Base-by-base conservation (phyloP, 495 filamentous ascomycete genomes). In the Saxispiralis lemnorum region DNA sequence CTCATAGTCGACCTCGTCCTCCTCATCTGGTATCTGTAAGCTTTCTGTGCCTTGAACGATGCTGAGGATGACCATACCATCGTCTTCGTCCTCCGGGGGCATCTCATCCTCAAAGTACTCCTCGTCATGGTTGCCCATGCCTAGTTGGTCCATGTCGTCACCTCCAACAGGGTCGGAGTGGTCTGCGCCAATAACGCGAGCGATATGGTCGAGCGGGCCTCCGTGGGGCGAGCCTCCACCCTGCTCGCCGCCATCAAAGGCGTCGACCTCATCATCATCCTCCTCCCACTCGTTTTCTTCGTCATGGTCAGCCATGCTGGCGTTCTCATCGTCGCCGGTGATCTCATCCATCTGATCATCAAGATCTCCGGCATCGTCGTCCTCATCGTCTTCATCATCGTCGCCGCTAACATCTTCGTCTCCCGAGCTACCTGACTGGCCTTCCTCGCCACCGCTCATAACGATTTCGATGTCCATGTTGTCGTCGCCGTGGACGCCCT, bases 401-500 rank as follows among this genome's bases (percentile, higher is more conserved):
- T 78, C 70, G 11, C 76, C 69, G 10, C 68, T 74, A 38, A 75
- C 73, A 31, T 81, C 67, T 15, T 69, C 69, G n/a, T 47, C 44
- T n/a, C 38, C 0, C 3, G 16, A 31, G 20, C 31, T 2, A 12
- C 2, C 11, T 17, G 31, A 7, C 36, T 35, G 41, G n/a, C 65
- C 66, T 17, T 70, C 60, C 5, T 64, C 66, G 37, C 51, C 60
- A 16, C 56, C 60, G 31, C 59, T 47, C 35, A 54, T 43, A 31
- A 49, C 48, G 18, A 56, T 46, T 30, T 56, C 51, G 13, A 56
- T 31, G 24, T 54, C 46, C 44, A 56, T 49, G 35, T 43, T 45
- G 6, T 48, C 39, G 28, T 89, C 80, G 18, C 86, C 86, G 36
- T 79, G 67, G 38, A 92, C 68, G 44, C 86, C 86, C 71, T 92